A percentile compares a stretch with the other conserved stretches of the same genome.
These are phyloP conservation scores for Zanthoxylum bungeanum DNA, from an alignment of 345 rosid species.

Conservation along the genomic window DNA sequence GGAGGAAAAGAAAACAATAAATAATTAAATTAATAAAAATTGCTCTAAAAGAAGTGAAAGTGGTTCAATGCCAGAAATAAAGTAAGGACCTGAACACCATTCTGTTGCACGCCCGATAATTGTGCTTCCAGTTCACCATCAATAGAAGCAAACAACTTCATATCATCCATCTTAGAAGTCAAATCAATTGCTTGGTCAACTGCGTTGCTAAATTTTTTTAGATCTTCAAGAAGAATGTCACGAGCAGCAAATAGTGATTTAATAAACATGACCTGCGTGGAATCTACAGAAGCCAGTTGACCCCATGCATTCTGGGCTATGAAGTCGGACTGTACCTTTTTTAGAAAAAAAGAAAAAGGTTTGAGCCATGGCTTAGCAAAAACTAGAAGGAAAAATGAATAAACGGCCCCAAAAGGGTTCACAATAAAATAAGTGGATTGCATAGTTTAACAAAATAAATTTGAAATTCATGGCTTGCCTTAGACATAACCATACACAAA, in stretches of 20 bases:
- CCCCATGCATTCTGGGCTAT: slow-evolving; percentile 42
- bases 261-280: slow-evolving; percentile 44
- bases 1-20: slow-evolving; percentile 16
- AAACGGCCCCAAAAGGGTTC: neutral
- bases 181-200: slow-evolving; percentile 50
- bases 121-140: slow-evolving; percentile 43
- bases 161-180: slow-evolving; percentile 45
- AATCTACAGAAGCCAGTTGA: slow-evolving; percentile 39
- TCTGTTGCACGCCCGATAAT: slow-evolving; percentile 46
- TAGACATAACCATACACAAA: neutral
- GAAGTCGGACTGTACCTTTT: slow-evolving; percentile 21
- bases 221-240: slow-evolving; percentile 54
- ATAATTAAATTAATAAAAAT: neutral
- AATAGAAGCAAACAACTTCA: slow-evolving; percentile 28
- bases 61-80: slow-evolving; percentile 26
- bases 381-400: neutral
- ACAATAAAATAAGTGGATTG: neutral
- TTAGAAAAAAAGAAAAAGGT: neutral
- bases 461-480: neutral
- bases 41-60: slow-evolving; percentile 1
- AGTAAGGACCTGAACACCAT: slow-evolving; percentile 78
- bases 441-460: neutral
- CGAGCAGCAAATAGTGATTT: slow-evolving; percentile 67
- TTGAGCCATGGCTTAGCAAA: neutral
- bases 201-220: slow-evolving; percentile 63